Evolutionary conservation across 2,329 filamentous ascomycete genomes (phyloP), one percentile per base, ranked within the genome.

Genomic region (Xylariomycetidae sp.): DNA sequence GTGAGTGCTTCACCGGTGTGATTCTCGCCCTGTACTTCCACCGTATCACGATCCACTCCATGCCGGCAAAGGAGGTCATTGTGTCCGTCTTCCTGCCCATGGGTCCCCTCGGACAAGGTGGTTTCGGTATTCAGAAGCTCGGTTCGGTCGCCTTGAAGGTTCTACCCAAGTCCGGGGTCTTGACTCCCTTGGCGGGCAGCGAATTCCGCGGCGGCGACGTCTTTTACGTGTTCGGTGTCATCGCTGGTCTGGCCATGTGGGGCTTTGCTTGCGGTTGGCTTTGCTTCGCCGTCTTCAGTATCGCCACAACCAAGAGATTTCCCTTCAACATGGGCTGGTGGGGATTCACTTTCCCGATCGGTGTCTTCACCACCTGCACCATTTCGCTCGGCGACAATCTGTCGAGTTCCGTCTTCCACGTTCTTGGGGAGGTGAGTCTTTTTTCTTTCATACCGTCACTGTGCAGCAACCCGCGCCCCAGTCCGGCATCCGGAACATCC

Each of bases 21-120:
- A 70, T 85, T 23, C 8, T 23, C 8, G 20, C 20, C 8, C 20
- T 23, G 20, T 86, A 85, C 56, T 83, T 82, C 49, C 75, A 81
- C 38, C 76, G 81, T 9, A 64, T 86, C 8, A 76, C 74, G 4
- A 54, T 85, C 3, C 73, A 85, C 56, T 76, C 77, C 24, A 65
- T 85, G 10, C 80, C 80, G 0, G 72, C 78, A 1, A 67, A 72
- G 30, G 81, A 83, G 49, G 73, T 78, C 27, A 73, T 81, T 13
- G 75, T 81, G 1, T 77, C 70, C 2, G 70, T 71, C 8, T 78
- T 82, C 42, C 58, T 83, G 2, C 77, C 77, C 0, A 58, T 82
- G 0, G 76, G 77, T 0, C 76, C 78, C 0, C 58, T 81, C 0
- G 77, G 77, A 0, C 73, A 79, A 52, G 77, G 76, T 14, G 74